phyloP scores from a whole-genome alignment of 2,329 filamentous ascomycete genomes.

The Rutstroemia sp. region DNA sequence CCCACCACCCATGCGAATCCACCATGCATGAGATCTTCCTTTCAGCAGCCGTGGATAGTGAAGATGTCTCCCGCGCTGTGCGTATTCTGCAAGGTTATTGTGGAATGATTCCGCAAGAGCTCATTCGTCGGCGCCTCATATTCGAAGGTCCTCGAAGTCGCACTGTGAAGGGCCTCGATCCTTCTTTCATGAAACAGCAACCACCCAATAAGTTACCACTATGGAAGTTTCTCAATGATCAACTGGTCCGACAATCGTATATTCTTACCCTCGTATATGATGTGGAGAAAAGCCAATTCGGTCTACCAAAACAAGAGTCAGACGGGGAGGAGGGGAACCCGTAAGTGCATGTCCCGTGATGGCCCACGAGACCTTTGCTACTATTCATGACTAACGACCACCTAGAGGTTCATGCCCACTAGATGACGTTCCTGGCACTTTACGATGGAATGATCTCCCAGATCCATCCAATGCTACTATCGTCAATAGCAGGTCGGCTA shows the following conservation, averaged over 20 bases:
- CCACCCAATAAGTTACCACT: constrained; percentile 12
- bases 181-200: constrained; percentile 16
- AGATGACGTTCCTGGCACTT: constrained; percentile 38
- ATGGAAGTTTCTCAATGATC: constrained; percentile 49
- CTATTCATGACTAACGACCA: not conserved
- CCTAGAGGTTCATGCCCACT: not conserved
- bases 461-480: constrained; percentile 36
- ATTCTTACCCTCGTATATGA: constrained; percentile 49
- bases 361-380: not conserved
- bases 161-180: constrained; percentile 21
- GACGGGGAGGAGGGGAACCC: constrained; percentile 12
- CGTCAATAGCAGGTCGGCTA: constrained; percentile 25
- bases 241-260: constrained; percentile 49
- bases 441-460: constrained; percentile 54
- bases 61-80: constrained; percentile 41
- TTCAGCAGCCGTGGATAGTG: constrained; percentile 43
- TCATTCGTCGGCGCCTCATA: constrained; percentile 45
- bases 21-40: constrained; percentile 54
- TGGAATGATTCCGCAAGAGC: constrained; percentile 46
- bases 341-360: constrained; percentile 12
- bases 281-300: constrained; percentile 43
- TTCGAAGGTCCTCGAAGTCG: constrained; percentile 40
- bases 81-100: constrained; percentile 50
- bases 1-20: constrained; percentile 1
- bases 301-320: constrained; percentile 19